These are phyloP conservation scores for Verruconis gallopava DNA, from an alignment of 2,329 filamentous ascomycete genomes.

Conservation along the genomic window DNA sequence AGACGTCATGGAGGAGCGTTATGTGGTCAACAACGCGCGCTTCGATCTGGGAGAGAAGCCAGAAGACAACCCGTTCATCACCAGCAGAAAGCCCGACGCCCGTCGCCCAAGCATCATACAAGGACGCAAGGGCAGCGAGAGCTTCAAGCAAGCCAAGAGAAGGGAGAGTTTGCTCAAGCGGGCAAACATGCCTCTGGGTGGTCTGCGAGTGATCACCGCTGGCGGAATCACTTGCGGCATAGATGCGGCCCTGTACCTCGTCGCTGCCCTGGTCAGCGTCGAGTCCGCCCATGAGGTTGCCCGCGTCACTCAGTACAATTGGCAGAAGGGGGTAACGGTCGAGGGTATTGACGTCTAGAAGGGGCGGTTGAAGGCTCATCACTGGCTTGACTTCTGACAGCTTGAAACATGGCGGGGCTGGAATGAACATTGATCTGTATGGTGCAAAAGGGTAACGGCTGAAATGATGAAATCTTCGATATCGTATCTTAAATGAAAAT, in stretches of 20 bases:
- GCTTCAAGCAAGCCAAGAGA: conserved; percentile 59
- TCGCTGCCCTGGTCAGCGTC: conserved; percentile 69
- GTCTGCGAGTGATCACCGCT: conserved; percentile 62
- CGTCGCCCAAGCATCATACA: conserved; percentile 29
- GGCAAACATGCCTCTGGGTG: conserved; percentile 57
- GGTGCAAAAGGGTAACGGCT: no score
- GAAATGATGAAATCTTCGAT: no score
- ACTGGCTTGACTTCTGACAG: no score
- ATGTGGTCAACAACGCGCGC: conserved; percentile 83
- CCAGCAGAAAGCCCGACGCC: conserved; percentile 54
- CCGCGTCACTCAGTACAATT: conserved; percentile 65
- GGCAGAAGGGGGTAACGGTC: conserved; percentile 75
- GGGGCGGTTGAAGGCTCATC: no score
- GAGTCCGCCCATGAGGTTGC: conserved; percentile 65
- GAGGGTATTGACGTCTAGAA: conserved; percentile 72
- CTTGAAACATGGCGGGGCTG: no score
- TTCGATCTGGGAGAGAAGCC: conserved; percentile 68
- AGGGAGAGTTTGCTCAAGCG: conserved; percentile 72
- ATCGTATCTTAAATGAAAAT: no score
- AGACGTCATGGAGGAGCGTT: conserved; percentile 72
- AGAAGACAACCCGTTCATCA: conserved; percentile 73
- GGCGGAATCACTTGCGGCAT: conserved; percentile 69
- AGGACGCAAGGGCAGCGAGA: conserved; percentile 67
- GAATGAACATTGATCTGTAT: no score
- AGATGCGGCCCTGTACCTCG: conserved; percentile 73